Evolutionary conservation across 768 basidiomycete species (phyloP).

Genomic region (Russula abietina): DNA sequence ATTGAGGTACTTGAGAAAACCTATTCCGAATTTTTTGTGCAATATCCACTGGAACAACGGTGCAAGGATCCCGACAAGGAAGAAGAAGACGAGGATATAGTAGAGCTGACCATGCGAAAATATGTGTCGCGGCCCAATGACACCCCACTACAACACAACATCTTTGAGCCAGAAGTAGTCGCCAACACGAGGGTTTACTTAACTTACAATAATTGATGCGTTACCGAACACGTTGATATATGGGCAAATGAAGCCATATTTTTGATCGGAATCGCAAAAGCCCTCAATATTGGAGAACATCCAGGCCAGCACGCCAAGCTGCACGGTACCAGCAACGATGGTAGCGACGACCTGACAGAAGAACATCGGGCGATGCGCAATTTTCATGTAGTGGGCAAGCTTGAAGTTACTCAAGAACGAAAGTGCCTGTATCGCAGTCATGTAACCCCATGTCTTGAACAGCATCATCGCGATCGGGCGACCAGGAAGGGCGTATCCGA

Average conservation of each 20-base stretch:
- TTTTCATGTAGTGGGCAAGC: slow-evolving; percentile 65
- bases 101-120: slow-evolving; percentile 2
- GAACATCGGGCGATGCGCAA: slow-evolving; percentile 63
- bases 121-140: slow-evolving; percentile 61
- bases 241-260: slow-evolving; percentile 66
- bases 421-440: slow-evolving; percentile 62
- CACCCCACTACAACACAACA: too few relatives aligned
- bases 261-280: slow-evolving; percentile 50
- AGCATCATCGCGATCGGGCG: too few relatives aligned
- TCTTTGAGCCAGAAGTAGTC: neutral
- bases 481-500: too few relatives aligned
- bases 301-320: too few relatives aligned
- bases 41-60: slow-evolving; percentile 53
- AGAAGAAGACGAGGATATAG: slow-evolving; percentile 53
- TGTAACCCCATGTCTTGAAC: slow-evolving; percentile 83
- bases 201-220: slow-evolving; percentile 66
- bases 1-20: slow-evolving; percentile 52
- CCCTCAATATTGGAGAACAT: too few relatives aligned
- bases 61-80: slow-evolving; percentile 64
- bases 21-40: slow-evolving; percentile 20
- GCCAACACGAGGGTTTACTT: too few relatives aligned
- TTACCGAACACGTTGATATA: slow-evolving; percentile 67
- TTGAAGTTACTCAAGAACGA: slow-evolving; percentile 72
- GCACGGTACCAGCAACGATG: too few relatives aligned
- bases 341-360: too few relatives aligned